Base-by-base conservation (phyloP, 2,329 filamentous ascomycete species). In the Gyromitra esculenta region DNA sequence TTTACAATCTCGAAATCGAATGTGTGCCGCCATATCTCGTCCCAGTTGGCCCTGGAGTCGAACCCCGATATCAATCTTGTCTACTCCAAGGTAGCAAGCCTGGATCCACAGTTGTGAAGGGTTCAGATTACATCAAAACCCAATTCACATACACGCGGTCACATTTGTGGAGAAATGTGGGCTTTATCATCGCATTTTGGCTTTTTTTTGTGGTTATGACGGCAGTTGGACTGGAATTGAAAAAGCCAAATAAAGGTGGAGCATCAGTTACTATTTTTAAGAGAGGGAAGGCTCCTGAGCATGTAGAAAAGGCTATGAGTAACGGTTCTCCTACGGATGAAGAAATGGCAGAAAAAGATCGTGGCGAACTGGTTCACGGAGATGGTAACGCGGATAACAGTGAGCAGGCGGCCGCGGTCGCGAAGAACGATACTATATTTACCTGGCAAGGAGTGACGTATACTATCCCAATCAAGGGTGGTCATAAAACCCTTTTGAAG, bases 231-330 rank as follows among this genome's bases (percentile, higher is more conserved):
- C 84, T 85, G 83, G 85, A 86, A 71, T 78, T 84, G 11, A 84
- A 85, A 83, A 90, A 90, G 80, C 87, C 88, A 1, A 89, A 89
- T 73, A 86, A 87, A 11, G 88, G 88, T 5, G 88, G 88, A 5
- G 88, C 87, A 1, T 85, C 88, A 1, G 88, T 90, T 2, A 89
- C 88, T 0, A 86, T 89, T 11, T 89, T 87, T 81, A 91, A 91
- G 82, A 85, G 89, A 39, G 89, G 89, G 0, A 87, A 91, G 79
- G 88, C 88, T 0, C 89, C 90, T 0, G 87, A 88, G 78, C 83
- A 82, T 13, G 83, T 91, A 0, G 85, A 89, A 79, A 84, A 88
- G 60, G 86, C 87, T 0, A 88, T 92, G 73, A 86, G 89, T 11
- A 86, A 86, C 0, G 86, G 86, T 0, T 85, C 84, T 0, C 82